phyloP scores from a whole-genome alignment of 805 yeast genomes.

The Yarrowia divulgata region DNA sequence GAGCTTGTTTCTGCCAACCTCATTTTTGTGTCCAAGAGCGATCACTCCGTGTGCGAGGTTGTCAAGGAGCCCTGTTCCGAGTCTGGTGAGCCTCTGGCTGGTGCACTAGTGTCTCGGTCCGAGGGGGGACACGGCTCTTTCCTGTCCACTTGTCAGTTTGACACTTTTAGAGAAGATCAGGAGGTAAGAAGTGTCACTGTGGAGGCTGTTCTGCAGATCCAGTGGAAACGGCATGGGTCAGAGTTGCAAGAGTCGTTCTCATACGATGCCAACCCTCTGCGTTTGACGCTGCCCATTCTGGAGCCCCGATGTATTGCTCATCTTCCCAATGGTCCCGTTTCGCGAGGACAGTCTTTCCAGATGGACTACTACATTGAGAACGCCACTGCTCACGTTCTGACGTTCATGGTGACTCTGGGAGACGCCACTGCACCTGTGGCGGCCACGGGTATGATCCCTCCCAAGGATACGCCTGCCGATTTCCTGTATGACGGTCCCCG shows the following conservation, averaged over 20 bases:
- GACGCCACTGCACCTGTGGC: conserved; percentile 21
- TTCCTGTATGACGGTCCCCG: conserved; percentile 54
- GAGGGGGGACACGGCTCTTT: conserved; percentile 32
- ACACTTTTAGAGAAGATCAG: conserved; percentile 39
- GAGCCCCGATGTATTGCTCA: conserved; percentile 71
- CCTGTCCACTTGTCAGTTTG: conserved; percentile 39
- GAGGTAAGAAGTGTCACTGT: conserved; percentile 45
- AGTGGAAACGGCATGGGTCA: conserved; percentile 7
- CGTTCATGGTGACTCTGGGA: conserved; percentile 60
- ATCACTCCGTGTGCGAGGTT: neutral
- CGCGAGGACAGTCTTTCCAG: conserved; percentile 28
- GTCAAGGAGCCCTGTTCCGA: conserved; percentile 7
- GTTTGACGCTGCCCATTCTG: conserved; percentile 63
- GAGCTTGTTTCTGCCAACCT: conserved; percentile 25
- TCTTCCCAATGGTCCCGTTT: conserved; percentile 2
- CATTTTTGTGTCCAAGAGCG: neutral
- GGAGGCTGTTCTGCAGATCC: conserved; percentile 38
- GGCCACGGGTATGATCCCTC: conserved; percentile 25
- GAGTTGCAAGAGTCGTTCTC: conserved; percentile 4
- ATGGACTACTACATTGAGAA: conserved; percentile 66
- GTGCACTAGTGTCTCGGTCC: conserved; percentile 3
- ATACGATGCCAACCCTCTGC: conserved; percentile 26
- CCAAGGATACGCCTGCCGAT: conserved; percentile 50
- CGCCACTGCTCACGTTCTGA: conserved; percentile 73
- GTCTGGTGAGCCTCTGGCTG: neutral